Evolutionary conservation across 352 stramenopile genomes (phyloP), one percentile per base, ranked within the genome.

Genomic region (Pythium folliculosum): DNA sequence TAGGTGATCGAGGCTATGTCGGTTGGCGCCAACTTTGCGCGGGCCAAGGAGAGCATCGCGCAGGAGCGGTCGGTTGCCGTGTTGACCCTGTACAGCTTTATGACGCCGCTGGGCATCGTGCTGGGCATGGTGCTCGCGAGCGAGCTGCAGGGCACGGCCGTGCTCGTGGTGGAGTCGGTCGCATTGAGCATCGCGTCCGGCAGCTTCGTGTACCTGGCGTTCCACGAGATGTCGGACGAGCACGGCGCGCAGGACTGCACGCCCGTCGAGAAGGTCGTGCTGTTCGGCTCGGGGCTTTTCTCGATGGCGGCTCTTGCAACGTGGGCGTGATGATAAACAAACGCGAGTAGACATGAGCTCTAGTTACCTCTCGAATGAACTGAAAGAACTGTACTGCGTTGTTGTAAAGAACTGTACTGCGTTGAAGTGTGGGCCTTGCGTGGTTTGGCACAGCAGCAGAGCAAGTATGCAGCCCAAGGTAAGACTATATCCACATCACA

Each of bases 1-100:
- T 25, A 89, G 81, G 81, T 87, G 52, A 86, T 86, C 56, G 81
- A 90, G 47, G 81, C 81, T 48, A 84, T 90, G 69, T 81, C 81
- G 0, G 79, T 90, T 1, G 81, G 81, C 1, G 78, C 78, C 19
- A 90, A 88, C 63, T 90, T 90, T 62, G 81, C 80, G 21, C 77
- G 77, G 30, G 82, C 72, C 43, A 87, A 88, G 60, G 65, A 65
- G 49, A 85, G 63, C 60, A 84, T 90, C 51, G 70, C 71, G 1
- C 63, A 75, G 35, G 63, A 77, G 12, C 75, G 76, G 1, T 85
- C 81, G 1, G 65, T 88, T 22, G 80, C 78, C 6, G 78, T 88
- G 59, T 58, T 88, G 14, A 76, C 78, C 8, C 75, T 88, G 4
- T 87, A 90, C 75, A 88, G 79, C 68, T 82, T 73, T 62, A 90